Evolutionary conservation across 352 stramenopile genomes (phyloP).

Genomic region (Globisporangium ultimum): DNA sequence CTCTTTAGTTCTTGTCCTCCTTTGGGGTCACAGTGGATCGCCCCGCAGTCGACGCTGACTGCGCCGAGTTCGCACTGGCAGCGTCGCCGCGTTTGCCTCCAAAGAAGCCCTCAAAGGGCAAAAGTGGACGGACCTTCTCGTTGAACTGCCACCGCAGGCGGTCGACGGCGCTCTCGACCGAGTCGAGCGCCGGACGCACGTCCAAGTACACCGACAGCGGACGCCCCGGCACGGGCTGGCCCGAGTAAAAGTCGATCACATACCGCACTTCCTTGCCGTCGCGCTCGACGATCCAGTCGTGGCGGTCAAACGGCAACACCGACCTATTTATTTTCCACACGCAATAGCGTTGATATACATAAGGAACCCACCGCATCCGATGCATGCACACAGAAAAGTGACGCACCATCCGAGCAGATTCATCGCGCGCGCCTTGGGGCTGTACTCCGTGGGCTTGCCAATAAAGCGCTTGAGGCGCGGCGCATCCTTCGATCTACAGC

Average conservation of each 20-base stretch:
- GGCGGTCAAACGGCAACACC: conserved; percentile 96
- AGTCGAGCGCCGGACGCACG: conserved; percentile 95
- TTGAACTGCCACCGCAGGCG: conserved; percentile 79
- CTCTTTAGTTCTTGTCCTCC: conserved; percentile 7
- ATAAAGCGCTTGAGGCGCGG: conserved; percentile 94
- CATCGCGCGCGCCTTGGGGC: conserved; percentile 92
- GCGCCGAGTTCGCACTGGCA: background rate
- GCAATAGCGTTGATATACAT: conserved; percentile 6
- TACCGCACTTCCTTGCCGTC: conserved; percentile 93
- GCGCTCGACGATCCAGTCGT: conserved; percentile 97
- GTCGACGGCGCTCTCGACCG: conserved; percentile 68
- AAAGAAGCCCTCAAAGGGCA: conserved; percentile 59
- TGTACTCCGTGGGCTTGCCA: conserved; percentile 93
- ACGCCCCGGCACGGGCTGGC: conserved; percentile 76
- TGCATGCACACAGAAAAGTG: conserved; percentile 20
- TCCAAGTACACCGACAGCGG: conserved; percentile 95
- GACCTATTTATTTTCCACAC: conserved; percentile 30
- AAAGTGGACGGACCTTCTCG: conserved; percentile 63
- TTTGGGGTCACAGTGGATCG: conserved; percentile 30
- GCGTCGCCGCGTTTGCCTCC: background rate
- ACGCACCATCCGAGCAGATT: conserved; percentile 74
- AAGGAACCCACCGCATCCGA: too few relatives aligned
- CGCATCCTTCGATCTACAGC: conserved; percentile 27
- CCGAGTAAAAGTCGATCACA: conserved; percentile 99
- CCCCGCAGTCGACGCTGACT: conserved; percentile 2